Base-by-base conservation (phyloP, 2,329 filamentous ascomycete genomes). In the Colletotrichum sp. region DNA sequence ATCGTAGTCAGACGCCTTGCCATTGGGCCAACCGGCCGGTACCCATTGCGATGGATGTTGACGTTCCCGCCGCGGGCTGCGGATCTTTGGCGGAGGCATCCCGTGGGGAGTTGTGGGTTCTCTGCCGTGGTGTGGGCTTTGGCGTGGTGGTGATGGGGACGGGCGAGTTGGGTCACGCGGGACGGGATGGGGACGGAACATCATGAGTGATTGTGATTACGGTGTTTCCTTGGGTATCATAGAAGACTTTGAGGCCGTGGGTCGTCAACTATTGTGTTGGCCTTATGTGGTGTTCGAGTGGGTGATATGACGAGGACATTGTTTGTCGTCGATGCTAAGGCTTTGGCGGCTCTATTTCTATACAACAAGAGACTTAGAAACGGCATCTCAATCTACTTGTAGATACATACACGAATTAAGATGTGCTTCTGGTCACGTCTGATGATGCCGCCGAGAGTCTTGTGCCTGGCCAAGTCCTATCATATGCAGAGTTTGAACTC, bases 1-100 rank as follows among this genome's bases (percentile, higher is more conserved):
- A 49, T 84, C 82, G 83, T 84, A 84, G 83, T 85, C 83, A 84
- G 82, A 84, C 83, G 83, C 82, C 83, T 84, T 85, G 82, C 79
- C 83, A 84, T 82, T 82, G 80, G 81, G 81, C 81, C 82, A 84
- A 76, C 73, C 73, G 73, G 73, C 70, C 73, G 13, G 18, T 24
- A 16, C 4, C 32, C n/a, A 30, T 13, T 15, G 36, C 26, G 26
- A 15, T 8, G 57, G 57, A 21, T 63, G 57, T 52, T 34, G n/a
- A 44, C 5, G n/a, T 52, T 70, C n/a, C 68, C 57, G 34, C 21
- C 18, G 36, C 57, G 18, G 57, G 57, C 18, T 63, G 57, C 36
- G 36, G 36, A 70, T 70, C 57, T 70, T 63, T 63, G 57, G 28
- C 57, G 68, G 57, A 70, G 68, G 34, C 24, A 24, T 30, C 32